phyloP scores from a whole-genome alignment of 23 red algal genomes.

The Chondrus crispus region DNA sequence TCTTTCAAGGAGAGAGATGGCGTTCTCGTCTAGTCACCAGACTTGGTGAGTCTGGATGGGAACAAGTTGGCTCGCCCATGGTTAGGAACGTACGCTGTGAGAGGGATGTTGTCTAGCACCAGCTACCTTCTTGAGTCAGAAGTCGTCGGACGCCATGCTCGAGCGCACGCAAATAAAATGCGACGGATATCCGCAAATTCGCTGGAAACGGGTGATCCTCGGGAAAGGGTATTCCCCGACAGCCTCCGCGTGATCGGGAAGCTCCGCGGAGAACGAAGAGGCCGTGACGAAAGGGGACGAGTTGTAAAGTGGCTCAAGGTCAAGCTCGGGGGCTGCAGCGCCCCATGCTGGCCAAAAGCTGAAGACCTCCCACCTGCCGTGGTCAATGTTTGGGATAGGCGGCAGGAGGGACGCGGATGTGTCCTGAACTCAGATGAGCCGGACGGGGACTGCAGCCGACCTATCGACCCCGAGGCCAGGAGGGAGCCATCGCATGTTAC shows the following conservation, averaged over 20 bases:
- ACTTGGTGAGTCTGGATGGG: neutral
- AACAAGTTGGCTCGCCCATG: neutral
- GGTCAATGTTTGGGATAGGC: too few relatives aligned
- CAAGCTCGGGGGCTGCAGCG: too few relatives aligned
- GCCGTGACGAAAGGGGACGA: too few relatives aligned
- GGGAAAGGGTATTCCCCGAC: neutral
- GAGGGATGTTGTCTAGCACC: neutral
- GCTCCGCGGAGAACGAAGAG: too few relatives aligned
- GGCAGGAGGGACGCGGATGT: too few relatives aligned
- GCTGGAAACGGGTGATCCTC: neutral
- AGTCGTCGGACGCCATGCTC: neutral
- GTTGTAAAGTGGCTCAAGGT: too few relatives aligned
- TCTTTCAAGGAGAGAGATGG: neutral
- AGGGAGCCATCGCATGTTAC: too few relatives aligned
- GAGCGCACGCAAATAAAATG: slow-evolving; percentile 3
- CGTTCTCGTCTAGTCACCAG: neutral
- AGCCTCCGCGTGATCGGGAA: neutral
- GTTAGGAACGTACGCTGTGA: neutral
- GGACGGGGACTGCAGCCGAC: too few relatives aligned
- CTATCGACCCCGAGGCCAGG: too few relatives aligned
- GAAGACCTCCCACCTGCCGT: too few relatives aligned
- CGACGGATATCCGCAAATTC: neutral
- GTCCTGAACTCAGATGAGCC: too few relatives aligned
- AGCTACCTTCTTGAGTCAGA: neutral
- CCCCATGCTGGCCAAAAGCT: too few relatives aligned